Percentiles rank a stretch among this genome's conserved stretches.
Conservation (phyloP, 495 filamentous ascomycete species). For the Durotheca rogersii region DNA sequence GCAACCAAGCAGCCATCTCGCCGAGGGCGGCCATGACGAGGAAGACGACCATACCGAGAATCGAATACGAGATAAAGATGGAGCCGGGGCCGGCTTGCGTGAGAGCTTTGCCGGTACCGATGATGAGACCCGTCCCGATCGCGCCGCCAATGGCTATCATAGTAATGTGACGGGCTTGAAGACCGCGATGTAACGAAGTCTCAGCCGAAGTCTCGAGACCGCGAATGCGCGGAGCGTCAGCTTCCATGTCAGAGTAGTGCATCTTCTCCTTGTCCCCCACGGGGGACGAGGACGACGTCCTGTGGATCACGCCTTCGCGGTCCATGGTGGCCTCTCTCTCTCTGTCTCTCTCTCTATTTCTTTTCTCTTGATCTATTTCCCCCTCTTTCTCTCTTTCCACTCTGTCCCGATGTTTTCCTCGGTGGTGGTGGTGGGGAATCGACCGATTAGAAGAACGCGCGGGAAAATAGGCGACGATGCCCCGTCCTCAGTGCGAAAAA, state of each 20-base stretch:
- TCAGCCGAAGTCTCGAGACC: constrained; percentile 39
- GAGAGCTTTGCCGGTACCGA: constrained; percentile 61
- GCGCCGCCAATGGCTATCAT: constrained; percentile 88
- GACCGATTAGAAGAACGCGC: no score
- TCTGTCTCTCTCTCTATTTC: background rate
- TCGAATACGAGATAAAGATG: constrained; percentile 63
- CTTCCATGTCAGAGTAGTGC: constrained; percentile 10
- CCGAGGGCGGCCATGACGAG: constrained; percentile 51
- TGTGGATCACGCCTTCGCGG: constrained; percentile 11
- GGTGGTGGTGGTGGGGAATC: no score
- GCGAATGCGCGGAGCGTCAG: constrained; percentile 29
- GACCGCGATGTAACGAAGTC: constrained; percentile 57
- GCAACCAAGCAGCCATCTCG: constrained; percentile 69
- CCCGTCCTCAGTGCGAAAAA: no score
- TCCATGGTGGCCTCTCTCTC: constrained; percentile 11
- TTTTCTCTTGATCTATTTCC: background rate
- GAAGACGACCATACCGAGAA: constrained; percentile 53
- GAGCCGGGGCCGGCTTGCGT: constrained; percentile 69
- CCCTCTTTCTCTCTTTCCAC: no score
- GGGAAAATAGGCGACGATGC: constrained; percentile 14
- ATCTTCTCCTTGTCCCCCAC: constrained; percentile 25
- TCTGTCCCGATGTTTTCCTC: no score
- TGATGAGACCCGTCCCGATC: constrained; percentile 67
- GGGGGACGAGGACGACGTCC: constrained; percentile 29
- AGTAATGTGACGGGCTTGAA: constrained; percentile 68